A percentile compares a stretch with the other conserved stretches of the same genome.
phyloP scores from a whole-genome alignment of 2,329 filamentous ascomycete species.

The Fusarium sp. region DNA sequence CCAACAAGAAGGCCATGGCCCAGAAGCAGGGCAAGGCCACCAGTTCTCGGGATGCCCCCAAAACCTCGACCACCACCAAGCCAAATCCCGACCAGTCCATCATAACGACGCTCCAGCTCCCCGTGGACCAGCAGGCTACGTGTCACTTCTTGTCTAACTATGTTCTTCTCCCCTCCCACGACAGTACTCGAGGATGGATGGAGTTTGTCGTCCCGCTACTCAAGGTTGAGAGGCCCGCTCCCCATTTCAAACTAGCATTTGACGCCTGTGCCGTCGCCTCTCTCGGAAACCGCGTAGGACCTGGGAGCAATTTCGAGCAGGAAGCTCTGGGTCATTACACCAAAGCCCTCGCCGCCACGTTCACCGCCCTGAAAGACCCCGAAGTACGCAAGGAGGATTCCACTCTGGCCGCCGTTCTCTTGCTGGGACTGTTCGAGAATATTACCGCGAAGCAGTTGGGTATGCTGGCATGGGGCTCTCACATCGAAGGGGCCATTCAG shows the following conservation, averaged over 20 bases:
- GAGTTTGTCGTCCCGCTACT: conserved; percentile 69
- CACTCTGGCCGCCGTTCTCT: conserved; percentile 68
- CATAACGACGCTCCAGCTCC: conserved; percentile 52
- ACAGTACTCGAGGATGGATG: conserved; percentile 65
- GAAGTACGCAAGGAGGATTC: conserved; percentile 62
- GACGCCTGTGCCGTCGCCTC: conserved; percentile 69
- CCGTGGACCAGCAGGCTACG: conserved; percentile 65
- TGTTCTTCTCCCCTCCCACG: conserved; percentile 63
- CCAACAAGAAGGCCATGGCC: conserved; percentile 59
- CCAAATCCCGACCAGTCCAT: conserved; percentile 41
- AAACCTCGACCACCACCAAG: conserved; percentile 24
- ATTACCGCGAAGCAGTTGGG: conserved; percentile 66
- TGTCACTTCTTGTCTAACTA: conserved; percentile 72
- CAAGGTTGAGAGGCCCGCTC: conserved; percentile 53
- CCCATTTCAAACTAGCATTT: conserved; percentile 67
- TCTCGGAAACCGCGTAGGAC: conserved; percentile 61
- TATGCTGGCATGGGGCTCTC: conserved; percentile 70
- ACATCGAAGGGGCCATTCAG: conserved; percentile 72
- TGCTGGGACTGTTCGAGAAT: conserved; percentile 70
- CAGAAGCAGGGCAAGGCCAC: conserved; percentile 48
- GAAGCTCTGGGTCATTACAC: conserved; percentile 64
- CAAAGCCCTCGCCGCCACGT: conserved; percentile 63
- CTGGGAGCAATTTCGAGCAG: conserved; percentile 47
- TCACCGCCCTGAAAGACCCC: conserved; percentile 63
- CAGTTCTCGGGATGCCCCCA: conserved; percentile 12